These are phyloP conservation scores for Pichia sp. DNA, from an alignment of 1,139 yeast genomes.

Conservation along the genomic window DNA sequence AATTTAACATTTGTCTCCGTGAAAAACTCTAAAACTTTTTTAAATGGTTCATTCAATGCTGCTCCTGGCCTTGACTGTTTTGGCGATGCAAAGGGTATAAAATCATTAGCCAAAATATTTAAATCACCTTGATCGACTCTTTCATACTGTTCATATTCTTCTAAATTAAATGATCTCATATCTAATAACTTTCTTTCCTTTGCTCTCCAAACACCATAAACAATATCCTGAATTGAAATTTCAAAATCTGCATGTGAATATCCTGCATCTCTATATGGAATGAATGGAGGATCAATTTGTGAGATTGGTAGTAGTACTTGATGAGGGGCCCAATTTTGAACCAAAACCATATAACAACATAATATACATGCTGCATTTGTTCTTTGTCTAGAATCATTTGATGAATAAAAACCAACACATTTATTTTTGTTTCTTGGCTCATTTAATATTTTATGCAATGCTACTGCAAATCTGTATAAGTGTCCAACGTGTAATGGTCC, in stretches of 20 bases:
- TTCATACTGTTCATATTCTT: constrained; percentile 90
- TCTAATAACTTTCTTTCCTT: constrained; percentile 88
- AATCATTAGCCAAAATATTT: constrained; percentile 85
- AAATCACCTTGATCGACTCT: constrained; percentile 97
- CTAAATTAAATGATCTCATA: constrained; percentile 80
- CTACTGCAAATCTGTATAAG: constrained; percentile 89
- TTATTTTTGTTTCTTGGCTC: constrained; percentile 79
- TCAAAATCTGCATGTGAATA: constrained; percentile 93
- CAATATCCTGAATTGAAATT: constrained; percentile 87
- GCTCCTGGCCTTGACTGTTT: constrained; percentile 58
- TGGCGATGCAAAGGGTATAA: constrained; percentile 97
- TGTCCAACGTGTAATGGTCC: constrained; percentile 95
- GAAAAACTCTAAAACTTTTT: constrained; percentile 74
- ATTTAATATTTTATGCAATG: constrained; percentile 82
- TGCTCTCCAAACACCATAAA: constrained; percentile 98
- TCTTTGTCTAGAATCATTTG: constrained; percentile 73
- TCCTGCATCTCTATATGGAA: constrained; percentile 95
- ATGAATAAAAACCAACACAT: constrained; percentile 85
- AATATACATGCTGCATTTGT: constrained; percentile 92
- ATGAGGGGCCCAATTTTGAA: constrained; percentile 98
- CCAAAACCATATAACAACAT: constrained; percentile 90
- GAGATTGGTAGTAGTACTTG: constrained; percentile 92
- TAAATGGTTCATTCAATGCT: constrained; percentile 62
- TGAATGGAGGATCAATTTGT: constrained; percentile 89
- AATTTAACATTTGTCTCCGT: constrained; percentile 67